These are phyloP conservation scores for Lepiota venenata DNA, from an alignment of 768 basidiomycete genomes.

Conservation along the genomic window DNA sequence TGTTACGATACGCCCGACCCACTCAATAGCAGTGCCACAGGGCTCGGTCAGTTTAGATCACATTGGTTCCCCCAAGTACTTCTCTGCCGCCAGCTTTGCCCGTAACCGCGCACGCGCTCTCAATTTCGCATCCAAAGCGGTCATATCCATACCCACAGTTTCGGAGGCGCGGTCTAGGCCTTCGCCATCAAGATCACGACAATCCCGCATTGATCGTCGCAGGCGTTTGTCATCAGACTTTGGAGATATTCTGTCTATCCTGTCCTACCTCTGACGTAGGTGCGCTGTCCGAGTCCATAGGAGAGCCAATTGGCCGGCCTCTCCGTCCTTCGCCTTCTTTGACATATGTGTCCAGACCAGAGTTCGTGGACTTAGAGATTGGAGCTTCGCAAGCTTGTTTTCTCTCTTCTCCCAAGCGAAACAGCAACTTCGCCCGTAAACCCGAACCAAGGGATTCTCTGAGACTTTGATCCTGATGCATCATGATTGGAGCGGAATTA, in stretches of 20 bases:
- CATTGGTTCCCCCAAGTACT: slow-evolving; percentile 17
- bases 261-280: slow-evolving; percentile 5
- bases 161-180: slow-evolving; percentile 15
- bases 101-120: slow-evolving; percentile 46
- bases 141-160: slow-evolving; percentile 19
- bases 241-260: slow-evolving; percentile 16
- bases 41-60: background rate
- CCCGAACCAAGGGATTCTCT: slow-evolving; percentile 9
- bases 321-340: slow-evolving; percentile 1
- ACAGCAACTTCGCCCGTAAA: slow-evolving; percentile 35
- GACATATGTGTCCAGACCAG: background rate
- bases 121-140: slow-evolving; percentile 38
- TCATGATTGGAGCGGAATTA: slow-evolving; percentile 16
- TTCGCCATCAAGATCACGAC: slow-evolving; percentile 9
- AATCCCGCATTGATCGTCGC: slow-evolving; percentile 10
- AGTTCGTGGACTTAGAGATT: background rate
- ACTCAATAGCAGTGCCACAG: background rate
- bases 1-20: slow-evolving; percentile 21
- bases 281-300: background rate
- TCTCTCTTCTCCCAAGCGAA: slow-evolving; percentile 43
- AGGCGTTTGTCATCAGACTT: slow-evolving; percentile 5
- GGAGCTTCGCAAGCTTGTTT: slow-evolving; percentile 18
- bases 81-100: slow-evolving; percentile 44
- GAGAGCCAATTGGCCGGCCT: background rate
- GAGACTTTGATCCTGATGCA: slow-evolving; percentile 6